Evolutionary conservation across 2,329 filamentous ascomycete species (phyloP).

Genomic region (Calonectria fujianensis): DNA sequence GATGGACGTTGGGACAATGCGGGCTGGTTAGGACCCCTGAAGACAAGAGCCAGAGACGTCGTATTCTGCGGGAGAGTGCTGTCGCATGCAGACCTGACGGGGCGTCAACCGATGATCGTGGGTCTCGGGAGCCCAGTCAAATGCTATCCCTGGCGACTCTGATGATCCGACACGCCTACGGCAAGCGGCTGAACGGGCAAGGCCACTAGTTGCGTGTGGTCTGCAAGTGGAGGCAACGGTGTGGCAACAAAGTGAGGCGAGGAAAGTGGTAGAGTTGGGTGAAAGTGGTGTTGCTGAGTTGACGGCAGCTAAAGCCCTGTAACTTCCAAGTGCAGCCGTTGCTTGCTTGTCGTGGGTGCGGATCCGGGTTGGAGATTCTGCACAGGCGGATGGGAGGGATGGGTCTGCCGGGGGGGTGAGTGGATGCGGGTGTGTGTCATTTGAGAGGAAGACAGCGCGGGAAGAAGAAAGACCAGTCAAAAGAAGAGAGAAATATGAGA

Average conservation of each 20-base stretch:
- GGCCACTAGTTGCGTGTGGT: constrained; percentile 50
- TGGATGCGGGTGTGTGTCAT: constrained; percentile 44
- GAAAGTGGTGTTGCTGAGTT: constrained; percentile 38
- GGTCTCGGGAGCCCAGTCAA: constrained; percentile 52
- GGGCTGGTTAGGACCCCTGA: constrained; percentile 47
- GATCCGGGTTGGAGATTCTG: constrained; percentile 40
- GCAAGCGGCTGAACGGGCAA: constrained; percentile 47
- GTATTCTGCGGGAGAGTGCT: constrained; percentile 49
- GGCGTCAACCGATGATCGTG: constrained; percentile 55
- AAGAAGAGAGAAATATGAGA: constrained; percentile 41
- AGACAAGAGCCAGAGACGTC: constrained; percentile 46
- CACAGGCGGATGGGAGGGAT: constrained; percentile 40
- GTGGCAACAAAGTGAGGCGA: constrained; percentile 38
- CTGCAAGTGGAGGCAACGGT: constrained; percentile 49
- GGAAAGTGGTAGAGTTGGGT: constrained; percentile 35
- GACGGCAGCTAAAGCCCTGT: constrained; percentile 33
- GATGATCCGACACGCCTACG: constrained; percentile 45
- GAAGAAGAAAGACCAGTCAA: constrained; percentile 35
- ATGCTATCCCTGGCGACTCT: constrained; percentile 46
- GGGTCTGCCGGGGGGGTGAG: constrained; percentile 40
- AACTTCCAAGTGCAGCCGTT: constrained; percentile 35
- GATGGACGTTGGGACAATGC: constrained; percentile 42
- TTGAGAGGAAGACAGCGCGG: constrained; percentile 40
- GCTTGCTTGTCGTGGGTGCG: constrained; percentile 36
- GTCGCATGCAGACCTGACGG: constrained; percentile 52